Evolutionary conservation across 306 rosid species (phyloP).

Genomic region (Lathyrus tuberosus): DNA sequence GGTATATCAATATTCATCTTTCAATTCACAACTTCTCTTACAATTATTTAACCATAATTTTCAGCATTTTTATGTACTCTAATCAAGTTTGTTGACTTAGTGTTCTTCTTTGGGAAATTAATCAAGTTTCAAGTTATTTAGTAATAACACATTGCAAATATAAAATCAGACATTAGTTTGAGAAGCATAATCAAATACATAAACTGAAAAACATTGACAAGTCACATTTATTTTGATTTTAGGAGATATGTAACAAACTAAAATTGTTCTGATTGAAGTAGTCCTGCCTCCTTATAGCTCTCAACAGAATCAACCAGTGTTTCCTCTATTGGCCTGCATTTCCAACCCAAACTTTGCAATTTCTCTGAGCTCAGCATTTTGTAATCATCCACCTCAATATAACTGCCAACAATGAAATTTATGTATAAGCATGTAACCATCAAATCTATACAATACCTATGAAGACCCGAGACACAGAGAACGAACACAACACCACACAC

Average conservation of each 20-base stretch:
- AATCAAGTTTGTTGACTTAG: too few relatives aligned
- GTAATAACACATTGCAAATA: neutral
- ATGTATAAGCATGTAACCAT: neutral
- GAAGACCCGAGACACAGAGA: neutral
- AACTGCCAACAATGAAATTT: slow-evolving; percentile 43
- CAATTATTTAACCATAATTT: too few relatives aligned
- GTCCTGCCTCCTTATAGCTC: slow-evolving; percentile 47
- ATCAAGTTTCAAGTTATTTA: slow-evolving; percentile 6
- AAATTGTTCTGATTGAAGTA: slow-evolving; percentile 35
- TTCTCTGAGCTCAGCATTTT: slow-evolving; percentile 49
- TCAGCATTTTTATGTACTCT: too few relatives aligned
- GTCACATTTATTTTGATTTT: slow-evolving; percentile 11
- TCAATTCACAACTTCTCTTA: too few relatives aligned
- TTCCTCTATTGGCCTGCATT: slow-evolving; percentile 58
- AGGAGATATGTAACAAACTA: neutral
- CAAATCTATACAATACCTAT: neutral
- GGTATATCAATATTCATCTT: too few relatives aligned
- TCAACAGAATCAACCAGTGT: slow-evolving; percentile 61
- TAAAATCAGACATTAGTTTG: neutral
- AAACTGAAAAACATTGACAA: slow-evolving; percentile 19
- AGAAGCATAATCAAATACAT: slow-evolving; percentile 2
- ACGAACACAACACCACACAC: neutral
- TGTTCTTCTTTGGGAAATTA: neutral
- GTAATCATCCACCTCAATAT: slow-evolving; percentile 40
- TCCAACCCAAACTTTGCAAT: slow-evolving; percentile 65